Evolutionary conservation across 768 basidiomycete genomes (phyloP), one percentile per base, ranked within the genome.

Genomic region (Russula foetens): DNA sequence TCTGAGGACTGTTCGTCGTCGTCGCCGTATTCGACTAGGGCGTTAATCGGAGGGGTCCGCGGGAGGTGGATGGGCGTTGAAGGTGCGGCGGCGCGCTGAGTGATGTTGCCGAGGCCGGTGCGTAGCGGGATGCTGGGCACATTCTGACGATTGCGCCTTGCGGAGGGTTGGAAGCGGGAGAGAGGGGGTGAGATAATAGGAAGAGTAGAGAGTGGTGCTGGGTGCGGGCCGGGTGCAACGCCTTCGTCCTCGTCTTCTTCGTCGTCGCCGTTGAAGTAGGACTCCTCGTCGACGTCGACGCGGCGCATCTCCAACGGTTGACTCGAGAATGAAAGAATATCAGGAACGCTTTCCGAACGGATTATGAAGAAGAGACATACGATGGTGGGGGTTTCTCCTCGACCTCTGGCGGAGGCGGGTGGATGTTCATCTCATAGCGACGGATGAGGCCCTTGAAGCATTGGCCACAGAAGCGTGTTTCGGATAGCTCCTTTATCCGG

Each of bases 391-490:
- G 59, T 26, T 77, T 81, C 59, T 82, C 78, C 57, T 77, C 77
- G 48, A 75, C 75, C 50, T 75, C 75, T 38, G 85, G 84, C 63
- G 79, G 79, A 31, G 78, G 79, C 21, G 87, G 88, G 63, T 95
- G 91, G 62, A 86, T 86, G 73, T 95, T 97, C 77, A 94, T 92
- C 72, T 98, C 97, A 82, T 88, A 94, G 51, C 87, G 81, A 45
- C 84, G 78, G 60, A 91, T 82, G 68, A 98, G 84, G 24, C 81
- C 73, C 45, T 80, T 76, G 70, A 94, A 92, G 39, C 87, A 80
- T 61, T 82, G 77, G 4, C 84, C 81, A 28, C 84, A 84, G 29
- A 89, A 74, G 2, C 77, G 78, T 19, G 79, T 80, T 67, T 80
- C 74, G 3, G 84, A 78, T 15, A 98, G 79, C 61, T 74, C 76